A percentile compares a stretch with the other conserved stretches of the same genome.
These are phyloP conservation scores for Aspergillus fructus DNA, from an alignment of 2,329 filamentous ascomycete species.

Conservation along the genomic window DNA sequence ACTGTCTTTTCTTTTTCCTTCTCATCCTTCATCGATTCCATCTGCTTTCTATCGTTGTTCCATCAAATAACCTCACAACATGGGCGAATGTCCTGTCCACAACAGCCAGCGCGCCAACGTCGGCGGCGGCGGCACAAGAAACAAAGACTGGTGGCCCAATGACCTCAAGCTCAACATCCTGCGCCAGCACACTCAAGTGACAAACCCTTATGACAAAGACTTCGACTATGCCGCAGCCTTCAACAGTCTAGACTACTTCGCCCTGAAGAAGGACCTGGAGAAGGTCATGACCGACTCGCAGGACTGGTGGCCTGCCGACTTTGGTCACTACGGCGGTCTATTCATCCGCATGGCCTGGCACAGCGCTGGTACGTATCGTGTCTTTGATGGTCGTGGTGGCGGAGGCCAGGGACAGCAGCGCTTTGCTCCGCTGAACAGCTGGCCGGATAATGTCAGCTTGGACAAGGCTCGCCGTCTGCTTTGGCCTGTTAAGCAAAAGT, in stretches of 20 bases:
- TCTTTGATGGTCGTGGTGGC: slow-evolving; percentile 72
- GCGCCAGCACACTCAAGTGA: slow-evolving; percentile 64
- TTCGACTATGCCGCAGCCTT: slow-evolving; percentile 74
- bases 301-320: slow-evolving; percentile 80
- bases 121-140: slow-evolving; percentile 64
- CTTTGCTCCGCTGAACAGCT: slow-evolving; percentile 78
- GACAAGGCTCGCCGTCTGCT: slow-evolving; percentile 79
- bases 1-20: neutral
- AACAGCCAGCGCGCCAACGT: slow-evolving; percentile 31
- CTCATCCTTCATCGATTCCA: neutral
- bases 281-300: slow-evolving; percentile 74
- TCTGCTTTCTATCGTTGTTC: neutral
- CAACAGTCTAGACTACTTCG: slow-evolving; percentile 68
- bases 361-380: slow-evolving; percentile 74
- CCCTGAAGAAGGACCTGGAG: slow-evolving; percentile 71
- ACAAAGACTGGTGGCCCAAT: slow-evolving; percentile 73
- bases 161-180: slow-evolving; percentile 68
- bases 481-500: slow-evolving; percentile 83
- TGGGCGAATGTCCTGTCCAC: slow-evolving; percentile 28
- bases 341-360: slow-evolving; percentile 84
- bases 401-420: slow-evolving; percentile 74
- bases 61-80: neutral
- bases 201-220: slow-evolving; percentile 64
- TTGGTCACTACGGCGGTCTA: slow-evolving; percentile 76
- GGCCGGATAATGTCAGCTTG: slow-evolving; percentile 75